Conservation (phyloP, 1,139 yeast genomes). For the Candida sp. region DNA sequence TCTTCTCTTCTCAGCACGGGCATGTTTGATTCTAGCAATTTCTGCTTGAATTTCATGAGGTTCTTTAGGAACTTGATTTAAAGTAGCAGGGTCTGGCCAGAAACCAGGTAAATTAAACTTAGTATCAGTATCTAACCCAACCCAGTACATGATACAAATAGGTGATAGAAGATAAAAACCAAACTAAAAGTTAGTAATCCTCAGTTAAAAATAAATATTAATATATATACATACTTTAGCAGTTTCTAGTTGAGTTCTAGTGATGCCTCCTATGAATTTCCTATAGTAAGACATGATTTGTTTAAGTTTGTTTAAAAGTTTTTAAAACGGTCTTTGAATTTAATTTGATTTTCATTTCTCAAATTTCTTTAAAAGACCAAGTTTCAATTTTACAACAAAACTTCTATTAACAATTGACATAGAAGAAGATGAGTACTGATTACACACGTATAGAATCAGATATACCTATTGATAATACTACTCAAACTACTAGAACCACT, state of each 20-base stretch:
- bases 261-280: constrained; percentile 32
- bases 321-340: too few species aligned
- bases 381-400: too few species aligned
- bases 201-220: neutral
- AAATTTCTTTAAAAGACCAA: neutral
- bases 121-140: constrained; percentile 84
- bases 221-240: constrained; percentile 50
- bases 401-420: too few species aligned
- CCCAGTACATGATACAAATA: constrained; percentile 84
- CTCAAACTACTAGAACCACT: constrained; percentile 1
- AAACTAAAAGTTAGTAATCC: constrained; percentile 45
- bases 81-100: constrained; percentile 95
- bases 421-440: neutral
- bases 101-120: constrained; percentile 93
- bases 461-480: constrained; percentile 2
- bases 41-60: constrained; percentile 91
- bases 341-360: neutral
- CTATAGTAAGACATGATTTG: constrained; percentile 15
- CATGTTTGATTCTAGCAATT: constrained; percentile 78
- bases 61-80: constrained; percentile 89
- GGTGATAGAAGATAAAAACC: constrained; percentile 86
- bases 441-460: neutral
- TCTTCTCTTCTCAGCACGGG: constrained; percentile 67
- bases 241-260: constrained; percentile 66
- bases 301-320: too few species aligned